These are phyloP conservation scores for Pseudozyma tsukubaensis DNA, from an alignment of 1,284 basidiomycete species.

Conservation along the genomic window DNA sequence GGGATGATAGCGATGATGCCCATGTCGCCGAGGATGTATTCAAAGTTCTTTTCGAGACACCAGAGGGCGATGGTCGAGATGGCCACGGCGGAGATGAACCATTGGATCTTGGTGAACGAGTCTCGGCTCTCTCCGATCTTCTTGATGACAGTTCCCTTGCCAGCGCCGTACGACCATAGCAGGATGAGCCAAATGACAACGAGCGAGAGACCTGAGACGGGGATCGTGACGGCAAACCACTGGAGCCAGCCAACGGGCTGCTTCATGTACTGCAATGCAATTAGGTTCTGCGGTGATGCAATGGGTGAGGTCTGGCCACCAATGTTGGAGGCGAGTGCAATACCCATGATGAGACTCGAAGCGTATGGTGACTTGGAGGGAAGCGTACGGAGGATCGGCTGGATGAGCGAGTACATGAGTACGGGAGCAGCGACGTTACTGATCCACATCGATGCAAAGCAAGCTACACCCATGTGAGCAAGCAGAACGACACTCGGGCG, in stretches of 20 bases:
- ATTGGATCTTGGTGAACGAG: constrained; percentile 83
- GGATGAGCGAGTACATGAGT: constrained; percentile 93
- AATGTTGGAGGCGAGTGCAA: constrained; percentile 96
- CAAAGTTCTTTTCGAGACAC: constrained; percentile 87
- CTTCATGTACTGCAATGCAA: constrained; percentile 89
- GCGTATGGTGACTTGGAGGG: constrained; percentile 88
- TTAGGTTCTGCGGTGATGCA: constrained; percentile 96
- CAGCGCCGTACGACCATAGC: constrained; percentile 85
- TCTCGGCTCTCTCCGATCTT: constrained; percentile 56
- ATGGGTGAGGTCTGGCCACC: constrained; percentile 93
- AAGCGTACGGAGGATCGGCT: constrained; percentile 93
- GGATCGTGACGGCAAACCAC: constrained; percentile 95
- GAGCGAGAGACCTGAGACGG: constrained; percentile 86
- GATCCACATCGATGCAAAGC: constrained; percentile 99
- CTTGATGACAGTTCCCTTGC: constrained; percentile 71
- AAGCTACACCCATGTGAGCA: constrained; percentile 95
- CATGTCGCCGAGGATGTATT: constrained; percentile 90
- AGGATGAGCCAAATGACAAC: constrained; percentile 91
- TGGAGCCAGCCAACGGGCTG: constrained; percentile 86
- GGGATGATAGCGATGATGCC: constrained; percentile 92
- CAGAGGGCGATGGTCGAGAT: constrained; percentile 88
- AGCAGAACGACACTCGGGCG: constrained; percentile 86
- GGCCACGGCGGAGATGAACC: constrained; percentile 87
- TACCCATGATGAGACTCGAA: constrained; percentile 91
- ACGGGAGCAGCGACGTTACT: constrained; percentile 98